Conservation (phyloP, 164 flowering plant genomes). For the Magnolia kwangsiensis region DNA sequence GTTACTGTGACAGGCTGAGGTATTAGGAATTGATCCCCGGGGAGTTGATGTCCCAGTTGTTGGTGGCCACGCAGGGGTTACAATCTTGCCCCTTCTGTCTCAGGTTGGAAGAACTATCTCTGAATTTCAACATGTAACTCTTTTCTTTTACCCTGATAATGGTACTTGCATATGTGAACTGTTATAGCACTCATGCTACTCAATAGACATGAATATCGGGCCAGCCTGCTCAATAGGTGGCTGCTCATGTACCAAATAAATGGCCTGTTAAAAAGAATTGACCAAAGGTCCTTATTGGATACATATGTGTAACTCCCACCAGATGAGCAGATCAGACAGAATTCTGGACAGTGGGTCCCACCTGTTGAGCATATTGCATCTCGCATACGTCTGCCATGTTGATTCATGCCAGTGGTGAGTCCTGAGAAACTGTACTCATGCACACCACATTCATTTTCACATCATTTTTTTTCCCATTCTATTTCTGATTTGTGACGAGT, state of each 20-base stretch:
- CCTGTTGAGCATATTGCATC: background rate
- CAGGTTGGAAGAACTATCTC: slow-evolving; percentile 34
- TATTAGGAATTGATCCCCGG: slow-evolving; percentile 56
- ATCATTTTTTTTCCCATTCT: background rate
- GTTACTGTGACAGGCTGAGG: slow-evolving; percentile 47
- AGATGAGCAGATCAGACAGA: background rate
- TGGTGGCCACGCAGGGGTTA: slow-evolving; percentile 66
- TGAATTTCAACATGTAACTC: background rate
- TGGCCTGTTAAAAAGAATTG: background rate
- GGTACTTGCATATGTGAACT: background rate
- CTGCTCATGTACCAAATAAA: background rate
- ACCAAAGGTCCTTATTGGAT: background rate
- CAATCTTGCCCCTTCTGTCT: slow-evolving; percentile 59
- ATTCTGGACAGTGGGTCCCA: background rate
- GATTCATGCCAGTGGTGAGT: background rate
- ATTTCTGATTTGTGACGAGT: background rate
- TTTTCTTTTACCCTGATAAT: background rate
- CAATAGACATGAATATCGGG: background rate
- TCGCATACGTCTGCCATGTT: background rate
- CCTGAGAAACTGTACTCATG: background rate
- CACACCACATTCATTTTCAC: background rate
- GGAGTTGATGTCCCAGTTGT: slow-evolving; percentile 61
- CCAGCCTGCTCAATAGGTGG: background rate
- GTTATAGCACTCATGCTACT: background rate
- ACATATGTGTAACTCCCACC: background rate